Base-by-base conservation (phyloP, 306 rosid genomes). In the Pyrus pyrifolia region DNA sequence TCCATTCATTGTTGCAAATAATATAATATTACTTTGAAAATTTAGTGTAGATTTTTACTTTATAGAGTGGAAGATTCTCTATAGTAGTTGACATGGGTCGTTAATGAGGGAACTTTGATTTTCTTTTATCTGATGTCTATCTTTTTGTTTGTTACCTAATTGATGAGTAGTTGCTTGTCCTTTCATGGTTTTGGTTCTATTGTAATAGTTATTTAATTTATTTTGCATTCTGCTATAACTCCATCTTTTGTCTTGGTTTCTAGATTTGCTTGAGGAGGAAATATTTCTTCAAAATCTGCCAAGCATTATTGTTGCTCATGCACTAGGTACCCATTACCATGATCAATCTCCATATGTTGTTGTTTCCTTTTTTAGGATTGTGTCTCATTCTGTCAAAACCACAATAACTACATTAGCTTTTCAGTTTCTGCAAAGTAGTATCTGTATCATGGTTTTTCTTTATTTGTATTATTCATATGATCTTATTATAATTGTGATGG, bases 211-310 rank as follows among this genome's bases (percentile, higher is more conserved):
- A 17, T 18, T 1, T 4, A 4, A 19, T 42, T 51, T 38, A 67
- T 53, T 72, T 80, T 73, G n/a, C 10, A 65, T 7, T 62, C 23
- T n/a, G 51, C 9, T 70, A 51, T 69, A 63, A 18, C 68, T 68
- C 71, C 64, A 55, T 59, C 27, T 71, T 81, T 73, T 65, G 72
- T 70, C 75, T 66, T 51, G 82, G 70, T 79, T 71, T 55, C 25
- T 88, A 95, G 97, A 89, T 42, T 89, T 95, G 80, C 97, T 95
- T 55, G 97, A 92, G 82, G 97, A 97, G 76, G 97, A 95, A 73
- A 90, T 95, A 84, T 95, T 95, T 85, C 98, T 95, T 84, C 98
- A 95, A 84, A 95, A 92, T 82, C 84, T 95, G 81, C 97, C 97
- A 25, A 95, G 97, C 82, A 90, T 90, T 81, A 84, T 95, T 55